A percentile compares a stretch with the other conserved stretches of the same genome.
Conservation (phyloP, 108 stramenopile genomes). For the Cylindrotheca closterium region DNA sequence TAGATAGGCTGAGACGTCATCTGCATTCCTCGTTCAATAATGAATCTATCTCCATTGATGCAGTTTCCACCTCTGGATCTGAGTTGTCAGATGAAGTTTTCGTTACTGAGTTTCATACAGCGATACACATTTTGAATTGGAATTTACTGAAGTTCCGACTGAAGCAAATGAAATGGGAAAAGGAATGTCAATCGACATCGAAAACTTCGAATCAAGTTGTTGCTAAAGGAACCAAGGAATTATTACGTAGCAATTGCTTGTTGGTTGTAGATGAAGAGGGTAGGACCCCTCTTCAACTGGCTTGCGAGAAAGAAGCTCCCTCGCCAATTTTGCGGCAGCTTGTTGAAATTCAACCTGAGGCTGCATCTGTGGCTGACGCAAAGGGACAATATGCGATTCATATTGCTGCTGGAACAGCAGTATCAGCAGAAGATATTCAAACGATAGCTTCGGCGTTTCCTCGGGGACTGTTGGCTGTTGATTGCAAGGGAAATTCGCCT, state of each 20-base stretch:
- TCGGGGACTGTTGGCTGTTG: not conserved
- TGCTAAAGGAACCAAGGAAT: not conserved
- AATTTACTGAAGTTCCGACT: not conserved
- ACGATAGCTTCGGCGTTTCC: not conserved
- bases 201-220: not conserved
- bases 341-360: not conserved
- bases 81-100: not conserved
- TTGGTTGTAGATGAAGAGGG: not conserved
- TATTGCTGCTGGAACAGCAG: not conserved
- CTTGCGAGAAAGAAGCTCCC: not conserved
- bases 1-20: constrained; percentile 16
- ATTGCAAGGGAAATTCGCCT: not conserved
- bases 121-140: not conserved
- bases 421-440: not conserved
- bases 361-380: not conserved
- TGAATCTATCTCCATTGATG: not conserved
- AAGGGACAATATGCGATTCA: not conserved
- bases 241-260: not conserved
- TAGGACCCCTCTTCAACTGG: not conserved
- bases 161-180: not conserved
- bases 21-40: not conserved
- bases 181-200: not conserved
- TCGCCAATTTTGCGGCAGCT: not conserved
- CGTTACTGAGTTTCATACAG: not conserved
- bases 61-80: not conserved